Evolutionary conservation across 2,329 filamentous ascomycete genomes (phyloP).

Genomic region (Colletotrichum lupini): DNA sequence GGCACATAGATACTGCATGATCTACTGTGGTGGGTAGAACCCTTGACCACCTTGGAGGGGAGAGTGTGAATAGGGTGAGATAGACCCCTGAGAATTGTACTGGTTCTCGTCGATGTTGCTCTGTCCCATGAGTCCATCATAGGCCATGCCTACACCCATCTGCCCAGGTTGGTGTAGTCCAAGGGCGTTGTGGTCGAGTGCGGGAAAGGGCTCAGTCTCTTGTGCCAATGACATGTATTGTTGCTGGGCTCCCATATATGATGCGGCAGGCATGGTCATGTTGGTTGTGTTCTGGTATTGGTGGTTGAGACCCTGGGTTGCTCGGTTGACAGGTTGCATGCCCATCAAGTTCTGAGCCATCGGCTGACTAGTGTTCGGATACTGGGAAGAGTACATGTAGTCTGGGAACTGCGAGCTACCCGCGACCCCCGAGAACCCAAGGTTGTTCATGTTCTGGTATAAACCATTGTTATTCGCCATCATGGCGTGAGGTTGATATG

Average conservation of each 20-base stretch:
- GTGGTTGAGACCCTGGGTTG: constrained; percentile 35
- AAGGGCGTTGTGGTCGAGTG: constrained; percentile 46
- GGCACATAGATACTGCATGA: neutral
- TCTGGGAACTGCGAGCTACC: constrained; percentile 20
- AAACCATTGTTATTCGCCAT: constrained; percentile 2
- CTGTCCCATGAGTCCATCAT: constrained; percentile 45
- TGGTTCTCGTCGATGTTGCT: constrained; percentile 45
- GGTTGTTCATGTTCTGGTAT: neutral
- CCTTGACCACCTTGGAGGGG: constrained; percentile 50
- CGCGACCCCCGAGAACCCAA: neutral
- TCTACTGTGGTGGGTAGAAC: constrained; percentile 46
- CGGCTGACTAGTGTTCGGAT: constrained; percentile 6
- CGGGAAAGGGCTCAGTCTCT: constrained; percentile 50
- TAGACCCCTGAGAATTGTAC: constrained; percentile 53
- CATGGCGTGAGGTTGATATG: constrained; percentile 16
- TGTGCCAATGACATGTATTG: constrained; percentile 46
- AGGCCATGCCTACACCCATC: constrained; percentile 43
- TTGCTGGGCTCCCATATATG: constrained; percentile 40
- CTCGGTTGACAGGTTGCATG: constrained; percentile 16
- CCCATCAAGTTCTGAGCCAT: constrained; percentile 24
- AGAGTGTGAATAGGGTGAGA: constrained; percentile 55
- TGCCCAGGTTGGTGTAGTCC: constrained; percentile 46
- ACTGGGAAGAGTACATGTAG: constrained; percentile 24
- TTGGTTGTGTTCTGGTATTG: constrained; percentile 41
- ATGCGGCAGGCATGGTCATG: constrained; percentile 45